Percentiles rank a stretch among this genome's conserved stretches.
Conservation (phyloP, 2,329 filamentous ascomycete genomes). For the Sporothrix humicola region DNA sequence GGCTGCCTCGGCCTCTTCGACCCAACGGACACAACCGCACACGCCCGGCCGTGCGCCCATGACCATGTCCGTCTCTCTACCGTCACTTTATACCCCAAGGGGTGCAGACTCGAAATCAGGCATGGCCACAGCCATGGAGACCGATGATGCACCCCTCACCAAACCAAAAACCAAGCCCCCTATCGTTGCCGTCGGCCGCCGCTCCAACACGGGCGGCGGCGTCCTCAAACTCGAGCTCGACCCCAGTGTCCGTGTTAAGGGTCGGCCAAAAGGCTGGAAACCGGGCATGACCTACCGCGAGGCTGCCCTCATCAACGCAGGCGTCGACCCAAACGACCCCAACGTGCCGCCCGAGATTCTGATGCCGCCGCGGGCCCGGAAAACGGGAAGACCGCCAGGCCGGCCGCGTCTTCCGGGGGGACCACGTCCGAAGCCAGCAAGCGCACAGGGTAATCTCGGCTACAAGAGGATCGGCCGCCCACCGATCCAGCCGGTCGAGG, state of each 20-base stretch:
- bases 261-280: conserved; percentile 58
- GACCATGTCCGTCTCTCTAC: not conserved
- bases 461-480: conserved; percentile 43
- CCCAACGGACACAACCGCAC: not conserved
- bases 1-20: not conserved
- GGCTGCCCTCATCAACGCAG: conserved; percentile 36
- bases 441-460: conserved; percentile 25
- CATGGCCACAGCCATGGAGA: not conserved
- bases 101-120: not conserved
- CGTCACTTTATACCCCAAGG: conserved; percentile 1
- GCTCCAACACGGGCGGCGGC: not conserved
- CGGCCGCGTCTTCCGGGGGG: conserved; percentile 23
- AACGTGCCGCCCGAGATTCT: conserved; percentile 28
- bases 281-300: conserved; percentile 45
- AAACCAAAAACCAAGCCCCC: not conserved
- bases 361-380: conserved; percentile 27
- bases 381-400: conserved; percentile 33
- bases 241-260: conserved; percentile 38
- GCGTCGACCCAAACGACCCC: conserved; percentile 29
- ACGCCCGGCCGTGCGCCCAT: not conserved
- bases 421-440: not conserved
- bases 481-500: conserved; percentile 44
- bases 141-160: not conserved
- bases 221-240: too few species aligned
- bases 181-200: conserved; percentile 29